These are phyloP conservation scores for Miamiensis avidus DNA, from an alignment of 169 alveolate species.

Conservation along the genomic window DNA sequence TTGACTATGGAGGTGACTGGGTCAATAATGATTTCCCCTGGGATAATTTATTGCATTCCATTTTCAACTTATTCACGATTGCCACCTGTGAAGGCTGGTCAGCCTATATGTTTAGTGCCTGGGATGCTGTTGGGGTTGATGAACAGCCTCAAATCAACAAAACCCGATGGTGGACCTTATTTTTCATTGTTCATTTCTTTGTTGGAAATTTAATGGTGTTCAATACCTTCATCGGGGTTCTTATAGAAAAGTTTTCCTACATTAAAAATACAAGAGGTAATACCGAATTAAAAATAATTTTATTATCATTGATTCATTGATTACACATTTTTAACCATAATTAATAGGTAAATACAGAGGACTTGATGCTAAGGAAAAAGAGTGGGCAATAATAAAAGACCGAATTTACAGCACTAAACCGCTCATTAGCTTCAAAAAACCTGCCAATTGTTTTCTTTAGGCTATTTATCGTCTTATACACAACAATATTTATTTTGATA, in stretches of 20 bases:
- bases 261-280: constrained; percentile 18
- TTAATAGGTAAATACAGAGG: constrained; percentile 19
- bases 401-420: constrained; percentile 23
- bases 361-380: constrained; percentile 30
- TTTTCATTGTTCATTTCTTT: constrained; percentile 30
- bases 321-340: too few species aligned
- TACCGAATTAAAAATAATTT: too few species aligned
- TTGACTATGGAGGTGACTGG: constrained; percentile 44
- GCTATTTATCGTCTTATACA: not conserved
- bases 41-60: constrained; percentile 22
- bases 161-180: constrained; percentile 29
- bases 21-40: constrained; percentile 17
- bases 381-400: constrained; percentile 36
- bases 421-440: constrained; percentile 3
- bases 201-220: constrained; percentile 36
- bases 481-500: constrained; percentile 8
- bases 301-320: too few species aligned
- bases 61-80: constrained; percentile 23
- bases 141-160: constrained; percentile 4
- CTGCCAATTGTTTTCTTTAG: not conserved
- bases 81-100: constrained; percentile 48
- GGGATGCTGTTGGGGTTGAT: constrained; percentile 24
- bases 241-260: constrained; percentile 30
- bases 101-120: constrained; percentile 17
- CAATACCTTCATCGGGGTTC: constrained; percentile 30